Evolutionary conservation across 2,329 filamentous ascomycete genomes (phyloP), one percentile per base, ranked within the genome.

Genomic region (Penicillium sclerotigenum): DNA sequence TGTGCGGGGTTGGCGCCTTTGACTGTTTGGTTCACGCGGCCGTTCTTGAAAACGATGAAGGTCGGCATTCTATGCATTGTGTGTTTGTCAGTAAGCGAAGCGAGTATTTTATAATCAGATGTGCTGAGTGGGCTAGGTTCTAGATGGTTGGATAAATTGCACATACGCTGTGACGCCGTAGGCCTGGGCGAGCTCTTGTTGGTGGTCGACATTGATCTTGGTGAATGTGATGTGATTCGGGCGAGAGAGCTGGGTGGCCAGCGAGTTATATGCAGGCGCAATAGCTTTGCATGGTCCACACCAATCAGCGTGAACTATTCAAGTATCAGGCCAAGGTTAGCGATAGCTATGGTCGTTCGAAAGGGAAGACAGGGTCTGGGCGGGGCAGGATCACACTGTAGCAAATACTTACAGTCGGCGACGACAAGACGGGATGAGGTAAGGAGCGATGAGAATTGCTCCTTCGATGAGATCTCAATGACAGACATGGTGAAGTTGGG

Each of bases 21-120:
- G 58, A 94, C 83, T 66, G 84, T 87, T 50, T 88, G 83, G 45
- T 85, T 81, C 54, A 86, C 78, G 60, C 84, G 80, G 64, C 86
- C 87, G 69, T 88, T 82, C 66, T 88, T 87, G 79, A 90, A 95
- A 67, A 97, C 82, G 69, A 97, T 83, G 74, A 97, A 96, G n/a
- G 92, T 96, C 9, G 94, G 94, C 56, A 64, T 64, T 46, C 64
- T 64, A 48, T 16, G 37, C 70, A 93, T 92, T 61, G 82, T 83
- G 34, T n/a, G 33, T 10, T 24, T 33, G 37, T 57, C 36, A 56
- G 55, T 57, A 11, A 43, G 4, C 28, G 2, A 29, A 14, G 24
- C 13, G 42, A 28, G 24, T 9, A 48, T 43, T 42, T 20, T 52
- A 47, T 20, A 10, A 8, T 36, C 18, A 13, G 9, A 45, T 8